Evolutionary conservation across 495 filamentous ascomycete species (phyloP), one percentile per base, ranked within the genome.

Genomic region (Xylaria flabelliformis): DNA sequence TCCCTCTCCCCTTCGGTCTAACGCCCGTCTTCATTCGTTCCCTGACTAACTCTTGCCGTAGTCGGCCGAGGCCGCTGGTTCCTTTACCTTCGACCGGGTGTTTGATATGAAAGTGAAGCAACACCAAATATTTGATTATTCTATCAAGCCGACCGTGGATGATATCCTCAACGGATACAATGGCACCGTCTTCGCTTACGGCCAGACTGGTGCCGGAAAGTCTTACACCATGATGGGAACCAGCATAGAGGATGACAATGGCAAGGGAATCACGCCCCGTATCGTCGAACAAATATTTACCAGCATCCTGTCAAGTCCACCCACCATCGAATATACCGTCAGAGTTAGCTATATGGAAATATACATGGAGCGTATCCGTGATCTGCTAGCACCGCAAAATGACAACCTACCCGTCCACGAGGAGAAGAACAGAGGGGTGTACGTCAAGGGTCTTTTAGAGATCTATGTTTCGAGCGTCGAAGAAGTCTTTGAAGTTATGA

Each of bases 331-430:
- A 81, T 99, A 98, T 81, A 98, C 94, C 24, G 96, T 99, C 46
- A 89, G 93, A 63, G 96, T 99, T 71, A 97, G 94, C 78, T 99
- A 99, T 82, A 98, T 99, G 96, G 96, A 99, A 82, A 98, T 99
- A 72, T 99, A 99, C 84, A 99, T 99, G 96, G 96, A 99, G 83
- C 90, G 91, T 66, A 98, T 99, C 82, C 90, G 95, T 76, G 96
- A 99, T 90, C 85, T 99, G 32, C 80, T 99, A 71, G 90, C 90
- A 12, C 96, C 96, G 10, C 91, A 93, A 42, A 97, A 98, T 80
- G 97, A 98, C 83, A 98, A 98, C 77, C 83, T 99, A 50, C 95
- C 96, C 3, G 90, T 99, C 2, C 96, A 99, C 82, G 96, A 99
- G 77, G 96, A 99, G 82, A 97, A 97, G 88, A 94, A 91, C 76